These are phyloP conservation scores for Saccharomycopsis microspora DNA, from an alignment of 805 yeast species.

Conservation along the genomic window DNA sequence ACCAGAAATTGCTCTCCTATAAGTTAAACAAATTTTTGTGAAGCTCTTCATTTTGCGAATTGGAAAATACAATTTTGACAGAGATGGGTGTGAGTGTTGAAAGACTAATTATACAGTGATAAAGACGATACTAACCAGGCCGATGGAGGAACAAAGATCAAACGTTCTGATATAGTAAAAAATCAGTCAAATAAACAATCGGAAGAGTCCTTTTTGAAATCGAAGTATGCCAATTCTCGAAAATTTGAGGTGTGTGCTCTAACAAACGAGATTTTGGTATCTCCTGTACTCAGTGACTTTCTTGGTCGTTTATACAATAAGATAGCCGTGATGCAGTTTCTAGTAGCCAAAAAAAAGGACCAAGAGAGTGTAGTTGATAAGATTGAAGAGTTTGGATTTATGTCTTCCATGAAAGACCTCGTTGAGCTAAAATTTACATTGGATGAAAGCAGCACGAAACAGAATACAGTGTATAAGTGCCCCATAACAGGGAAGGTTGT, in stretches of 20 bases:
- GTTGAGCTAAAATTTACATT: conserved; percentile 28
- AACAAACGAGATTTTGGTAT: conserved; percentile 30
- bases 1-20: no score
- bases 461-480: conserved; percentile 1
- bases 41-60: no score
- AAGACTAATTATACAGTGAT: no score
- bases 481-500: conserved; percentile 7
- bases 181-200: conserved; percentile 2
- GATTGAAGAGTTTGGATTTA: neutral
- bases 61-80: no score
- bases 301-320: conserved; percentile 57
- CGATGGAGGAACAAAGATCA: conserved; percentile 16
- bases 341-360: conserved; percentile 28
- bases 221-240: neutral
- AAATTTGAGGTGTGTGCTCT: conserved; percentile 29
- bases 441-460: neutral
- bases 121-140: neutral
- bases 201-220: conserved; percentile 6
- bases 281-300: conserved; percentile 57
- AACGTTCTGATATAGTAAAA: conserved; percentile 14
- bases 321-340: conserved; percentile 45
- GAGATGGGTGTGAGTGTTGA: no score
- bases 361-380: conserved; percentile 12
- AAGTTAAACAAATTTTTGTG: no score
- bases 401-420: conserved; percentile 29